Conservation (phyloP, 176 grass and related monocot genomes). For the Thalia dealbata region DNA sequence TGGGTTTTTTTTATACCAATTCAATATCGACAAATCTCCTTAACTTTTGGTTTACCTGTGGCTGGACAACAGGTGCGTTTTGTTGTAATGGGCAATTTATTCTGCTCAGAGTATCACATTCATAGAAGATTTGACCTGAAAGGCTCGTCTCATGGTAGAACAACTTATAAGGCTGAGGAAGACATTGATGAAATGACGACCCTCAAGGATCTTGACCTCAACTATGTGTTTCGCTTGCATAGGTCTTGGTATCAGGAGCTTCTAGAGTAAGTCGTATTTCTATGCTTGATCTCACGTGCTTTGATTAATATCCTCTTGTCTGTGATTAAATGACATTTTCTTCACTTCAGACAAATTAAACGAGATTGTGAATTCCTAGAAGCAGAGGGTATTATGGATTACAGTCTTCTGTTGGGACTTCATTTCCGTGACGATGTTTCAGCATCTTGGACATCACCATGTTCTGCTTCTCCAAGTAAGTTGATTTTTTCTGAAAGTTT, state of each 20-base stretch:
- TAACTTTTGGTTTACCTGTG: background rate
- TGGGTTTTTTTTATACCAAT: too few species aligned
- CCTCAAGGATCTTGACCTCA: slow-evolving; percentile 92
- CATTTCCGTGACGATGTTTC: slow-evolving; percentile 56
- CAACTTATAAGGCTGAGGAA: slow-evolving; percentile 68
- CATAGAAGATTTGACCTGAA: slow-evolving; percentile 96
- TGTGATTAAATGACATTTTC: slow-evolving; percentile 10
- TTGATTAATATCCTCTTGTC: too few species aligned
- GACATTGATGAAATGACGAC: slow-evolving; percentile 98
- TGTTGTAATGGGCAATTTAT: slow-evolving; percentile 92
- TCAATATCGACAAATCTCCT: too few species aligned
- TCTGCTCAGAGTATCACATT: slow-evolving; percentile 83
- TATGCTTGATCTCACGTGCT: background rate
- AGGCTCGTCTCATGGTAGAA: slow-evolving; percentile 90
- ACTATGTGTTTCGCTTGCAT: slow-evolving; percentile 79
- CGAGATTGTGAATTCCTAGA: slow-evolving; percentile 88
- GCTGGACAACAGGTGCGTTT: slow-evolving; percentile 59
- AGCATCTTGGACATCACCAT: slow-evolving; percentile 12
- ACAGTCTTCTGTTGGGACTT: slow-evolving; percentile 84
- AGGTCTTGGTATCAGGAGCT: slow-evolving; percentile 64
- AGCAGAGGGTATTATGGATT: slow-evolving; percentile 88
- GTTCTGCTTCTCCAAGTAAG: slow-evolving; percentile 40
- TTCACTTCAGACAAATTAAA: slow-evolving; percentile 49
- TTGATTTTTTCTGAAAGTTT: slow-evolving; percentile 8
- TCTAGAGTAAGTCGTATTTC: slow-evolving; percentile 56